Evolutionary conservation across 2,329 filamentous ascomycete genomes (phyloP), one percentile per base, ranked within the genome.

Genomic region (Fusarium heterosporum): DNA sequence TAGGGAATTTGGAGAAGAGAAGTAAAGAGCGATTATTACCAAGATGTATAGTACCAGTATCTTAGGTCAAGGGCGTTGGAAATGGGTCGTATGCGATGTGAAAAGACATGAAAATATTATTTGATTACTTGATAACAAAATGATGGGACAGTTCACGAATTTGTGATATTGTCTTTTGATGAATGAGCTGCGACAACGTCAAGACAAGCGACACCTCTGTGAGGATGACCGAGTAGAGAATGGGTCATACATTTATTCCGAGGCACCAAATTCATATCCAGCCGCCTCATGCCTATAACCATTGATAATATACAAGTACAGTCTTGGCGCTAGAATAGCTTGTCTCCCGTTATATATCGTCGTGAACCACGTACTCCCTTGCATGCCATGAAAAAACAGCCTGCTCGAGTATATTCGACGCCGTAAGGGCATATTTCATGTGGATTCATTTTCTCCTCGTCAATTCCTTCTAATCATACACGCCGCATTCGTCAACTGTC

Each of bases 241-340:
- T 51, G 53, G 59, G 49, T 57, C 26, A 54, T 54, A 42, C 26
- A 58, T 69, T 54, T 30, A 64, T 61, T 54, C 19, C 45, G 17
- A 45, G 32, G 30, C 58, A 50, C 32, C 50, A 59, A 46, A 55
- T 43, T 45, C 38, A 51, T 48, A 40, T 22, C 45, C 29, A 40
- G 39, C 34, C 19, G 26, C 53, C 51, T 61, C 52, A 43, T 55
- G 46, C 66, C 61, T 61, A 56, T 65, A 47, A 42, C 61, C 60
- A 61, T 48, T 55, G 49, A 52, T 73, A 71, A 63, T 70, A 69
- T 73, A 73, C 49, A 72, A 62, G 61, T 65, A 72, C 51, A 72
- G 43, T 56, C 59, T 36, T 66, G 58, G 57, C 69, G 65, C 42
- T 63, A 59, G 60, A 69, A 57, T 39, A 56, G 55, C 59, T 42